Percentiles rank a stretch among this genome's conserved stretches.
Evolutionary conservation across 176 grass and related monocot genomes (phyloP).

Genomic region (Hordeum vulgare): MorexV3_pseudomolecules_assembly NC_058521.1:30682120-30682619

Average conservation of each 20-base stretch:
- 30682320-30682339: conserved; percentile 54
- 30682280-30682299: conserved; percentile 52
- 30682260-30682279: conserved; percentile 66
- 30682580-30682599: not conserved
- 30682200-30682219: conserved; percentile 3
- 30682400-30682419: not conserved
- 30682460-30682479: conserved; percentile 2
- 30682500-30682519: not conserved
- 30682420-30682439: not conserved
- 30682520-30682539: not conserved
- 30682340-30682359: conserved; percentile 58
- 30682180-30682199: conserved; percentile 5
- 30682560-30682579: not conserved
- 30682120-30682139: not conserved
- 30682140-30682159: not conserved
- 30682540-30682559: conserved; percentile 1
- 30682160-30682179: not conserved
- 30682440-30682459: not conserved
- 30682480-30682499: not conserved
- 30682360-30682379: conserved; percentile 79
- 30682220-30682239: not conserved
- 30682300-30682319: conserved; percentile 44
- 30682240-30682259: conserved; percentile 73
- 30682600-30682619: not conserved
- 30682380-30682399: conserved; percentile 49